phyloP scores from a whole-genome alignment of 805 yeast genomes.

The Kodamaea hsintzibuensis region DNA sequence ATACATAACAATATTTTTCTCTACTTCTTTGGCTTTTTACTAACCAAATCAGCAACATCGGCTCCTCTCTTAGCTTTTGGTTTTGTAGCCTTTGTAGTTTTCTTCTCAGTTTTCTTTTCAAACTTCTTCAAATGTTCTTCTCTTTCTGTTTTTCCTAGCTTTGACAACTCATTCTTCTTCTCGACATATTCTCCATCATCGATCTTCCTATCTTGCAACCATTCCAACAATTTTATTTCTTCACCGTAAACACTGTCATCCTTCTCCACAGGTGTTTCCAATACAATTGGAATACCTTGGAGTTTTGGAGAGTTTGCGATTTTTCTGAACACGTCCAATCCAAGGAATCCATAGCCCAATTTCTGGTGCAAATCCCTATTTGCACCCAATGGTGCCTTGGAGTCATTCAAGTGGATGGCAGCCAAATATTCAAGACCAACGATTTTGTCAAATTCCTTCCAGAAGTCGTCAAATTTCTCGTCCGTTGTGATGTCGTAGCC shows the following conservation, averaged over 20 bases:
- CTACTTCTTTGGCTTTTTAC: neutral
- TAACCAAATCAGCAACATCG: conserved; percentile 3
- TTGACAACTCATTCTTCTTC: conserved; percentile 51
- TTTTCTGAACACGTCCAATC: conserved; percentile 78
- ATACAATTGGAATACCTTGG: conserved; percentile 68
- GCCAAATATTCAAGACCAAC: conserved; percentile 75
- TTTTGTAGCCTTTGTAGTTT: conserved; percentile 14
- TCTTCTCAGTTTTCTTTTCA: conserved; percentile 36
- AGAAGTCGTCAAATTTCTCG: conserved; percentile 60
- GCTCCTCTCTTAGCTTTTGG: conserved; percentile 6
- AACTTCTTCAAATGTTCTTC: conserved; percentile 65
- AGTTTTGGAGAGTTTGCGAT: conserved; percentile 70
- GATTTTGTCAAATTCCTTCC: conserved; percentile 71
- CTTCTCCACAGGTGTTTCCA: conserved; percentile 81
- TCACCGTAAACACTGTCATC: conserved; percentile 71
- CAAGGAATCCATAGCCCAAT: conserved; percentile 85
- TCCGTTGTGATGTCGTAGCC: conserved; percentile 82
- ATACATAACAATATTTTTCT: too few species aligned
- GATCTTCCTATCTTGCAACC: conserved; percentile 60
- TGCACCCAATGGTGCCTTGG: conserved; percentile 90
- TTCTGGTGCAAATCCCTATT: conserved; percentile 90
- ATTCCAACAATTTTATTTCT: conserved; percentile 80
- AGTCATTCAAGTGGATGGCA: conserved; percentile 89
- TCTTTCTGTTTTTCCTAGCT: conserved; percentile 67
- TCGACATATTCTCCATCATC: conserved; percentile 57